Percentiles rank a stretch among this genome's conserved stretches.
phyloP scores from a whole-genome alignment of 108 stramenopile genomes.

The Pseudonitzschia pungens region DNA sequence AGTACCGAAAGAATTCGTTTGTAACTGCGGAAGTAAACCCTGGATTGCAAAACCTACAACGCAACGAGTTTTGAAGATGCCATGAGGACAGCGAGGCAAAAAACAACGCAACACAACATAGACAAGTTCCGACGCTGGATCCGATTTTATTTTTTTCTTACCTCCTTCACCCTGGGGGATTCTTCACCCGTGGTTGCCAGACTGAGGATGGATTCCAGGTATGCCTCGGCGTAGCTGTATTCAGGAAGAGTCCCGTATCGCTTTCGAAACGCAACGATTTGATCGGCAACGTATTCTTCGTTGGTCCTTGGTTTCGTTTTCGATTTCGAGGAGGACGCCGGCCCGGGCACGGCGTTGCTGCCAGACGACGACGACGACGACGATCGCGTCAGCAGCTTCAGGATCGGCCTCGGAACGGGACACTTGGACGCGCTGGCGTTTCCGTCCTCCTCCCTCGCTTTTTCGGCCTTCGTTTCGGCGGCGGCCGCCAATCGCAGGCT shows the following conservation, averaged over 20 bases:
- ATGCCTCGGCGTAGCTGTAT: constrained; percentile 72
- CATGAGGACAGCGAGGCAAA: not conserved
- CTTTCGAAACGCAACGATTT: constrained; percentile 65
- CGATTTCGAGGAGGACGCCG: not conserved
- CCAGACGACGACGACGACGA: constrained; percentile 28
- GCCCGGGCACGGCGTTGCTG: not conserved
- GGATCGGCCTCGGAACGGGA: constrained; percentile 82
- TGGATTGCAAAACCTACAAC: constrained; percentile 48
- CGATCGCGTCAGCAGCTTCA: constrained; percentile 72
- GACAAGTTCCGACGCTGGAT: not conserved
- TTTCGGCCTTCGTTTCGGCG: constrained; percentile 37
- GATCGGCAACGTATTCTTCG: constrained; percentile 65
- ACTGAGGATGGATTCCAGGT: constrained; percentile 75
- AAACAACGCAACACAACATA: not conserved
- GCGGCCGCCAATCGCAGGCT: constrained; percentile 57
- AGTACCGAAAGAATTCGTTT: constrained; percentile 66
- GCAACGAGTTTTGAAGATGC: not conserved
- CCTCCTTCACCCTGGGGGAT: constrained; percentile 68
- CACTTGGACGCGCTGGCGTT: constrained; percentile 56
- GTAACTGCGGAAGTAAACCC: constrained; percentile 71
- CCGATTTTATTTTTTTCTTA: constrained; percentile 21
- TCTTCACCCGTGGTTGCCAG: constrained; percentile 78
- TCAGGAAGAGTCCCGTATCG: constrained; percentile 58
- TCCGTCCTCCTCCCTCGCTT: constrained; percentile 18
- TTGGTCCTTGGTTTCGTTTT: constrained; percentile 47